Percentiles rank a stretch among this genome's conserved stretches.
Conservation (phyloP, 2,329 filamentous ascomycete species). For the Aureobasidium zeae region DNA sequence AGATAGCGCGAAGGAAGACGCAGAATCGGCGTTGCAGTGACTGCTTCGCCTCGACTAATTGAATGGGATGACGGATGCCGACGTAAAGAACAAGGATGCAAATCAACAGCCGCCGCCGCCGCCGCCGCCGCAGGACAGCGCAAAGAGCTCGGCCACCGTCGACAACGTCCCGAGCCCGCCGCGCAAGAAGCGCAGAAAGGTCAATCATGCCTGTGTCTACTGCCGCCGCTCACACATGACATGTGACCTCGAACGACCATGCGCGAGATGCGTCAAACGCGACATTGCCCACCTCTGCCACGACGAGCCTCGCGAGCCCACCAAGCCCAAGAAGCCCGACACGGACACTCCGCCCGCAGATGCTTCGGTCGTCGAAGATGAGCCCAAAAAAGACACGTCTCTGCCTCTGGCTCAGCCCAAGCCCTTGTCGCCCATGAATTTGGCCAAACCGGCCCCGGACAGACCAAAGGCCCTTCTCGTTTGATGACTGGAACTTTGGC, state of each 20-base stretch:
- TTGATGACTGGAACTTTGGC: slow-evolving; percentile 64
- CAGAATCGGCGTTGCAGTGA: background rate
- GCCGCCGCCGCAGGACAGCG: slow-evolving; percentile 2
- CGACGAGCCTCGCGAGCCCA: slow-evolving; percentile 84
- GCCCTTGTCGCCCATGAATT: slow-evolving; percentile 57
- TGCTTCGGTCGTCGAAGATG: background rate
- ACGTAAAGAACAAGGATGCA: background rate
- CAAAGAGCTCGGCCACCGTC: slow-evolving; percentile 10
- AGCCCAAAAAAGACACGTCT: no score
- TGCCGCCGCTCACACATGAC: slow-evolving; percentile 48
- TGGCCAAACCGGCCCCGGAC: slow-evolving; percentile 48
- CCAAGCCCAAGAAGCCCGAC: slow-evolving; percentile 42
- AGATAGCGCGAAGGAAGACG: no score
- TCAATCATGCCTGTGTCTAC: slow-evolving; percentile 48
- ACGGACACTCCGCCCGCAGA: background rate
- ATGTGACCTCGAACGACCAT: slow-evolving; percentile 68
- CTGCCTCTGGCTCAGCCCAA: slow-evolving; percentile 64
- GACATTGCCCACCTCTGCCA: slow-evolving; percentile 98
- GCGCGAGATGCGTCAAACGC: slow-evolving; percentile 93
- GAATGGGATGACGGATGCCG: background rate
- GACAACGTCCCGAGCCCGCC: slow-evolving; percentile 11
- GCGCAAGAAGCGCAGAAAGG: slow-evolving; percentile 44
- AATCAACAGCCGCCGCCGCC: background rate
- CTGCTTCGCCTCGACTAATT: background rate
- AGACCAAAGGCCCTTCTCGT: slow-evolving; percentile 34